These are phyloP conservation scores for Edaphochlamys debaryana DNA, from an alignment of 139 green algal species.

Conservation along the genomic window DNA sequence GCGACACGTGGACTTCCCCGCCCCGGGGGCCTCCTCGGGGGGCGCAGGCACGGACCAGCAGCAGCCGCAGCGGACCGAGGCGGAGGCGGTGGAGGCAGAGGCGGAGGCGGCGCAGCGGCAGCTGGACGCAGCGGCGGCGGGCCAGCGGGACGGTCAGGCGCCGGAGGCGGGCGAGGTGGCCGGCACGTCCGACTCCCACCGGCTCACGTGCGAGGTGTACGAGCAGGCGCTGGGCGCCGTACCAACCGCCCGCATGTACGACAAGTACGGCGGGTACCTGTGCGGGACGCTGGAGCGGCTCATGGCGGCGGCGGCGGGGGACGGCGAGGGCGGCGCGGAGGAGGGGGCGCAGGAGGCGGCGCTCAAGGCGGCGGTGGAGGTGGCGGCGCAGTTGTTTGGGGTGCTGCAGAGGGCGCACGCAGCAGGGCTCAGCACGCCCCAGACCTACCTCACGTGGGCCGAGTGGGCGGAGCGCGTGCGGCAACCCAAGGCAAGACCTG, in stretches of 20 bases:
- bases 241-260: conserved; percentile 45
- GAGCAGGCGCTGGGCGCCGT: conserved; percentile 43
- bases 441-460: conserved; percentile 51
- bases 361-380: neutral
- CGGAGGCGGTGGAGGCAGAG: neutral
- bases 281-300: conserved; percentile 35
- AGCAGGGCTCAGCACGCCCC: conserved; percentile 10
- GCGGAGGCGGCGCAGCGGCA: conserved; percentile 5
- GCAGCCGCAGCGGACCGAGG: neutral
- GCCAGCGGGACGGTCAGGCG: neutral
- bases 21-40: neutral
- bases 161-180: too few species aligned
- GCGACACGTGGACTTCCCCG: conserved; percentile 35
- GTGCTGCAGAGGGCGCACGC: conserved; percentile 28
- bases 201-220: conserved; percentile 39
- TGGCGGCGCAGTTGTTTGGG: conserved; percentile 47
- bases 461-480: conserved; percentile 45
- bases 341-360: neutral
- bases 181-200: neutral
- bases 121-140: too few species aligned
- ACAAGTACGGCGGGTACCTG: conserved; percentile 56
- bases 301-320: too few species aligned
- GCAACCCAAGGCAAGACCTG: conserved; percentile 45
- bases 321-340: neutral
- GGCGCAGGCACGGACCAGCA: neutral